phyloP scores from a whole-genome alignment of 1,284 basidiomycete species.

The Coniferiporia weirii region DNA sequence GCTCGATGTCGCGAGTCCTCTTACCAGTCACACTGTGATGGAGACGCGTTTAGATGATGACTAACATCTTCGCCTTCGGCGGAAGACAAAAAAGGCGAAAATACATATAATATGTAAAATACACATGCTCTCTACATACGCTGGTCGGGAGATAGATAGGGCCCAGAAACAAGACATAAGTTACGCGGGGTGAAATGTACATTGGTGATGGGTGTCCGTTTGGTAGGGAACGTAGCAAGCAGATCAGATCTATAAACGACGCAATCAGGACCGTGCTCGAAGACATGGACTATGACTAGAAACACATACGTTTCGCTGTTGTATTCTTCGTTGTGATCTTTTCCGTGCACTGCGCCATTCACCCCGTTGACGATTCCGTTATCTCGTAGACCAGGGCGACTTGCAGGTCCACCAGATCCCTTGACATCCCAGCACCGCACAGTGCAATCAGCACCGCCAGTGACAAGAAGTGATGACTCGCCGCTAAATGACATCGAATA shows the following conservation, averaged over 20 bases:
- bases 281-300: neutral
- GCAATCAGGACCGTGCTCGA: conserved; percentile 15
- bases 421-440: conserved; percentile 97
- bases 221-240: conserved; percentile 89
- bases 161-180: conserved; percentile 85
- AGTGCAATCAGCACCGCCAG: conserved; percentile 88
- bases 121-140: conserved; percentile 31
- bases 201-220: conserved; percentile 88
- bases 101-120: conserved; percentile 5
- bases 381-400: conserved; percentile 42
- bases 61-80: neutral
- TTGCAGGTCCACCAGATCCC: conserved; percentile 59
- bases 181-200: conserved; percentile 95
- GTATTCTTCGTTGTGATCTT: conserved; percentile 40
- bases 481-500: conserved; percentile 90
- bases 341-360: conserved; percentile 23
- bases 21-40: neutral
- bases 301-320: conserved; percentile 55
- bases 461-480: conserved; percentile 87
- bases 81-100: neutral
- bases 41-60: neutral
- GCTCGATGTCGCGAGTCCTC: neutral
- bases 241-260: conserved; percentile 66
- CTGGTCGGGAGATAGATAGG: conserved; percentile 50
- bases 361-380: conserved; percentile 40